Percentiles rank a stretch among this genome's conserved stretches.
phyloP scores from a whole-genome alignment of 768 basidiomycete genomes.

The Mycena latifolia region DNA sequence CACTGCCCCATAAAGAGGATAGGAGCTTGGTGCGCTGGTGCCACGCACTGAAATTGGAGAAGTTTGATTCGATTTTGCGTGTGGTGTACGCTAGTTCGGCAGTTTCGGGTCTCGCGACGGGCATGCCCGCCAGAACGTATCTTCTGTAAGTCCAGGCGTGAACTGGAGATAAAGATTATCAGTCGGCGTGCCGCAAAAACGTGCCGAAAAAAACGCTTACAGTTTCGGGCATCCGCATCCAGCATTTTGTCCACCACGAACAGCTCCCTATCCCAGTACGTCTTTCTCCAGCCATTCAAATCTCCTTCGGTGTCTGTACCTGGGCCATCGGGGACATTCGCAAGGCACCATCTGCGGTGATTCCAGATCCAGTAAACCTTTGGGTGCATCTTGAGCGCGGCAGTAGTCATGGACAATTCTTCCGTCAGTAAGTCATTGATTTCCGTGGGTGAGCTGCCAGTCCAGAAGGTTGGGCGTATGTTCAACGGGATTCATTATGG shows the following conservation, averaged over 20 bases:
- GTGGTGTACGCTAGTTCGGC: constrained; percentile 90
- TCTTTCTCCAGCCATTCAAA: constrained; percentile 76
- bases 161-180: constrained; percentile 68
- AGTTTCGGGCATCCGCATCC: constrained; percentile 92
- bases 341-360: constrained; percentile 95
- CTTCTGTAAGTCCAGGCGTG: constrained; percentile 96
- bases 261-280: constrained; percentile 89
- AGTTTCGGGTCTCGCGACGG: constrained; percentile 62
- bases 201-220: constrained; percentile 58
- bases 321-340: constrained; percentile 85
- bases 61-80: constrained; percentile 92
- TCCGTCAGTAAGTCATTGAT: constrained; percentile 73
- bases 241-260: constrained; percentile 94
- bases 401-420: constrained; percentile 87
- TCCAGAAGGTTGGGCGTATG: constrained; percentile 21
- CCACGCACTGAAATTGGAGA: constrained; percentile 99
- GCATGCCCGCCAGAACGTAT: constrained; percentile 83
- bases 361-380: constrained; percentile 99
- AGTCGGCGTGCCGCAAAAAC: background rate
- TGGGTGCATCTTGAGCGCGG: constrained; percentile 85
- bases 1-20: constrained; percentile 71
- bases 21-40: constrained; percentile 94
- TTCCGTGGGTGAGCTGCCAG: constrained; percentile 67
- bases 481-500: background rate
- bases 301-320: constrained; percentile 57